phyloP scores from a whole-genome alignment of 352 stramenopile species.

The Phytophthora colocasiae region DNA sequence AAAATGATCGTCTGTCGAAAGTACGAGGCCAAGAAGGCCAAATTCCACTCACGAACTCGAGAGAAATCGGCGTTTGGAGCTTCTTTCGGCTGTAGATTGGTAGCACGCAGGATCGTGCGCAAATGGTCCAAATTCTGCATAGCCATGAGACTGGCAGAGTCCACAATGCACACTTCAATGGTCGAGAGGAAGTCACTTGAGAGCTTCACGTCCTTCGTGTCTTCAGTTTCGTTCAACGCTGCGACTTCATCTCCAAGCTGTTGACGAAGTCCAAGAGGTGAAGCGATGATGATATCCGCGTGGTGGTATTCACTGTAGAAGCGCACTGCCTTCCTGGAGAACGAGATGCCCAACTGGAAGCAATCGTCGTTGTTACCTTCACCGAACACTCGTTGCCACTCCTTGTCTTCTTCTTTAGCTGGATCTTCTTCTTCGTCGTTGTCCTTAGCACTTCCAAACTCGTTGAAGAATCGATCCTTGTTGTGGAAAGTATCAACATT shows the following conservation, averaged over 20 bases:
- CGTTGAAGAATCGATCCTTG: constrained; percentile 74
- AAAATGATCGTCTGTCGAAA: constrained; percentile 83
- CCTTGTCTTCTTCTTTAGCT: constrained; percentile 46
- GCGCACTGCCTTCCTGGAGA: constrained; percentile 68
- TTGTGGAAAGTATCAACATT: constrained; percentile 74
- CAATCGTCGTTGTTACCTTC: constrained; percentile 85
- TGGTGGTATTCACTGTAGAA: constrained; percentile 87
- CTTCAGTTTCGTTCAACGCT: constrained; percentile 37
- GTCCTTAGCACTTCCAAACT: constrained; percentile 53
- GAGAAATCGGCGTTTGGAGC: constrained; percentile 78
- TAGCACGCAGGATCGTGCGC: constrained; percentile 61
- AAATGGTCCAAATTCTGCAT: constrained; percentile 89
- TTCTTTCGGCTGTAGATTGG: constrained; percentile 74
- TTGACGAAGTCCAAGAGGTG: constrained; percentile 71
- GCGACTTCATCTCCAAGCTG: constrained; percentile 76
- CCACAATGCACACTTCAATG: constrained; percentile 84
- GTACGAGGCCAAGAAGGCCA: constrained; percentile 70
- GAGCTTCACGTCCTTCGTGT: constrained; percentile 45
- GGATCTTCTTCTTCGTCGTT: constrained; percentile 29
- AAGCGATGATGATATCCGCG: constrained; percentile 80
- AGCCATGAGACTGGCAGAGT: constrained; percentile 77
- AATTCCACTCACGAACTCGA: constrained; percentile 77
- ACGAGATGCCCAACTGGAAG: constrained; percentile 79
- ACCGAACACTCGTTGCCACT: constrained; percentile 79
- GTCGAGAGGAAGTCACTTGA: constrained; percentile 76